phyloP scores from a whole-genome alignment of 139 green algal species.

The Tetradesmus lagerheimii region DNA sequence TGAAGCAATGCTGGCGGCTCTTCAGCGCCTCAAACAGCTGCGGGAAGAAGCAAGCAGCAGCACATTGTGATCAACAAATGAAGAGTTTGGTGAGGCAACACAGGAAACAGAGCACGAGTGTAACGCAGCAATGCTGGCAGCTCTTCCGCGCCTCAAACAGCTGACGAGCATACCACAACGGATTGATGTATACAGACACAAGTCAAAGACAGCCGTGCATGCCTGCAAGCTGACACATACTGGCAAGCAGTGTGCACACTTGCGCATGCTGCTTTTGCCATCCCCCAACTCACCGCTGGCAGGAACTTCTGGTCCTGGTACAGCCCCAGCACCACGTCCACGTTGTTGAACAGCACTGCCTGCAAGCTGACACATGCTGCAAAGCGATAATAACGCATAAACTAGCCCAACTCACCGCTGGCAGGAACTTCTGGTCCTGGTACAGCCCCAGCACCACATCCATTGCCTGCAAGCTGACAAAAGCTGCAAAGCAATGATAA shows the following conservation, averaged over 20 bases:
- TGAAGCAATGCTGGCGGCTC: too few relatives aligned
- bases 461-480: conserved; percentile 55
- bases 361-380: too few relatives aligned
- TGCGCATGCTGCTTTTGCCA: background rate
- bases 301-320: conserved; percentile 85
- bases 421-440: conserved; percentile 85
- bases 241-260: background rate
- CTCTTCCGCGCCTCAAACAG: too few relatives aligned
- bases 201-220: background rate
- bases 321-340: conserved; percentile 87
- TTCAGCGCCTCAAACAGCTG: too few relatives aligned
- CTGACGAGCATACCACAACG: too few relatives aligned
- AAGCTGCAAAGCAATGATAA: background rate
- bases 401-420: conserved; percentile 20
- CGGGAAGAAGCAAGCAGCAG: too few relatives aligned
- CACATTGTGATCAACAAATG: too few relatives aligned
- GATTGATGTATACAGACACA: background rate
- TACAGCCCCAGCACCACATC: conserved; percentile 71
- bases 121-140: too few relatives aligned
- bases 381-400: background rate
- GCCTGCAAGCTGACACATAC: too few relatives aligned
- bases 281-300: conserved; percentile 30
- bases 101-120: too few relatives aligned
- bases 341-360: conserved; percentile 91
- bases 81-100: too few relatives aligned